These are phyloP conservation scores for Colletotrichum phormii DNA, from an alignment of 2,329 filamentous ascomycete species.

Conservation along the genomic window DNA sequence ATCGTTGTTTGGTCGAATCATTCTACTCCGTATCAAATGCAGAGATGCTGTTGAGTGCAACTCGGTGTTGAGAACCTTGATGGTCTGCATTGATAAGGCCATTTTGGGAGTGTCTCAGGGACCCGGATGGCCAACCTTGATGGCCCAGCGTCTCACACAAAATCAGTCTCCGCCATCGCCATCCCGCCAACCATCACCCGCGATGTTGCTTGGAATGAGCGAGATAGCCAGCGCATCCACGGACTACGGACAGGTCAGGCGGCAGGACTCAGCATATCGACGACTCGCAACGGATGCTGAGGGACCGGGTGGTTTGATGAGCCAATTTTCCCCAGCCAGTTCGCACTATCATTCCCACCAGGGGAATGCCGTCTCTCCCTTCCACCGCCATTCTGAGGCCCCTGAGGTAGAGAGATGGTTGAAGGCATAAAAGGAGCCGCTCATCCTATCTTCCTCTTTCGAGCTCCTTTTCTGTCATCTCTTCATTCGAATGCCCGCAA, in stretches of 20 bases:
- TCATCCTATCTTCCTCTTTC: neutral
- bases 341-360: neutral
- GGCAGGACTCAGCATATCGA: slow-evolving; percentile 2
- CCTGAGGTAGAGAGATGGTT: neutral
- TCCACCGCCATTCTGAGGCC: slow-evolving; percentile 28
- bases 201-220: neutral
- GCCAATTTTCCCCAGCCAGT: slow-evolving; percentile 24
- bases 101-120: slow-evolving; percentile 1
- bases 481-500: neutral
- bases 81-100: slow-evolving; percentile 29
- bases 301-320: slow-evolving; percentile 22
- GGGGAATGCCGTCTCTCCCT: slow-evolving; percentile 5
- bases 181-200: slow-evolving; percentile 17
- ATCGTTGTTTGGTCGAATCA: neutral
- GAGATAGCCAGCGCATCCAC: slow-evolving; percentile 22
- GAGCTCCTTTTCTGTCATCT: neutral
- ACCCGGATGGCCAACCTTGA: slow-evolving; percentile 38
- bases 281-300: slow-evolving; percentile 14
- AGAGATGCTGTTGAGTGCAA: neutral
- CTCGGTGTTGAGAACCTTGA: slow-evolving; percentile 33
- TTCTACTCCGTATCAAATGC: neutral
- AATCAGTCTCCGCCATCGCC: slow-evolving; percentile 6
- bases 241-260: slow-evolving; percentile 2
- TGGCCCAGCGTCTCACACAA: slow-evolving; percentile 18
- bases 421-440: slow-evolving; percentile 19